phyloP scores from a whole-genome alignment of 1,139 yeast genomes.

The Saccharomyces uvarum region DNA sequence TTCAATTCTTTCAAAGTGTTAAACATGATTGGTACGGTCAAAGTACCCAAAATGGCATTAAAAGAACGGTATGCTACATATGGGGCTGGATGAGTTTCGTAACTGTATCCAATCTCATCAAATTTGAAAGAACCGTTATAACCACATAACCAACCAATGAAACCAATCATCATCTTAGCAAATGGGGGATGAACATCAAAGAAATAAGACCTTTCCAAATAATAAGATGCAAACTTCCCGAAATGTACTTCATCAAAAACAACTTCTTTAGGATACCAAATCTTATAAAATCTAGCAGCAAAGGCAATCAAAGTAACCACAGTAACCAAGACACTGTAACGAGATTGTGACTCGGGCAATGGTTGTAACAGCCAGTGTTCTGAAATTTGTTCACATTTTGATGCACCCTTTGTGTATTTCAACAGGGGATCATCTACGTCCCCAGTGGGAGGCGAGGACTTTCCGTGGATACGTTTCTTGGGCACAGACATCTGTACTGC shows the following conservation, averaged over 20 bases:
- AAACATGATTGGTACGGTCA: constrained; percentile 77
- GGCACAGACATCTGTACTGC: constrained; percentile 1
- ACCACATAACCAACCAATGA: constrained; percentile 81
- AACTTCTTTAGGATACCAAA: constrained; percentile 73
- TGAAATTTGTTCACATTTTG: constrained; percentile 13
- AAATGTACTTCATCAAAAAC: constrained; percentile 98
- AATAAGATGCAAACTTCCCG: constrained; percentile 90
- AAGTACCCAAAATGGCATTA: constrained; percentile 74
- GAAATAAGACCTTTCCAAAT: constrained; percentile 74
- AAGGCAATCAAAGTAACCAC: constrained; percentile 61
- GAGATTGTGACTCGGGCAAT: constrained; percentile 19
- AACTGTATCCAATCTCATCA: constrained; percentile 82
- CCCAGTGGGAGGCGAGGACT: constrained; percentile 1
- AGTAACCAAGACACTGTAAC: constrained; percentile 18
- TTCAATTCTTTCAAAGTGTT: constrained; percentile 77
- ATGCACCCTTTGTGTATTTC: constrained; percentile 13
- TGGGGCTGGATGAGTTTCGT: constrained; percentile 71
- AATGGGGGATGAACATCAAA: constrained; percentile 98
- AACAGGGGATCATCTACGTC: constrained; percentile 16
- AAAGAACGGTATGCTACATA: constrained; percentile 79
- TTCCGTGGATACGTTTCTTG: constrained; percentile 1
- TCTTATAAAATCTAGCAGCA: constrained; percentile 59
- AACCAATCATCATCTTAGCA: constrained; percentile 86
- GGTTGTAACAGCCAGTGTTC: constrained; percentile 24
- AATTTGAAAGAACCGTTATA: constrained; percentile 87